Conservation (phyloP, 2,329 filamentous ascomycete genomes). For the Sporothrix globosa region DNA sequence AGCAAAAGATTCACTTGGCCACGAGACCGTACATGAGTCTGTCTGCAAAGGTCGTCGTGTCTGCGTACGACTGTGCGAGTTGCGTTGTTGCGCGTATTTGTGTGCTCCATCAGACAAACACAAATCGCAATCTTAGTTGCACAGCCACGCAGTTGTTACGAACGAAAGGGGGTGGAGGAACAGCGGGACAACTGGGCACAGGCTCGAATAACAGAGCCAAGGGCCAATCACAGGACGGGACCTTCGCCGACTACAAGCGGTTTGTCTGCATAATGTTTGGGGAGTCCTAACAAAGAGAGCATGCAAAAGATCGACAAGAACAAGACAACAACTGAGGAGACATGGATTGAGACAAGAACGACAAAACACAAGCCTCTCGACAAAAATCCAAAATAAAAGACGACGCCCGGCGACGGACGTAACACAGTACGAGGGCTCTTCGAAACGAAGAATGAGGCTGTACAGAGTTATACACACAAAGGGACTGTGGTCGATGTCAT, state of each 20-base stretch:
- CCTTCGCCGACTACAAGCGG: neutral
- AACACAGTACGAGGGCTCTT: neutral
- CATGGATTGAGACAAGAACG: slow-evolving; percentile 2
- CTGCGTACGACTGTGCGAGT: too few relatives aligned
- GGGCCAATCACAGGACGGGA: slow-evolving; percentile 9
- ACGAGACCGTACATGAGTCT: too few relatives aligned
- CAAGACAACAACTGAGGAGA: neutral
- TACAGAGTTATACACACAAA: neutral
- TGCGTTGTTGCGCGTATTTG: neutral
- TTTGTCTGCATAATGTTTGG: neutral
- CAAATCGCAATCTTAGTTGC: slow-evolving; percentile 27
- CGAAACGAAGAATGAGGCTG: slow-evolving; percentile 22
- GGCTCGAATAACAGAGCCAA: neutral
- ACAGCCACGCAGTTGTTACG: slow-evolving; percentile 24
- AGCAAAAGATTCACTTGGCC: slow-evolving; percentile 3
- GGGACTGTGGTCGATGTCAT: neutral
- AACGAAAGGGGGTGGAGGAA: neutral
- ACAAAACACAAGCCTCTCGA: neutral
- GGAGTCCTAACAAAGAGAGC: neutral
- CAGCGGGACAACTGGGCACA: neutral
- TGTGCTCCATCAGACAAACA: neutral
- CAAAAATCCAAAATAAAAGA: neutral
- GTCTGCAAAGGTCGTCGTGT: neutral
- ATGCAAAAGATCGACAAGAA: neutral
- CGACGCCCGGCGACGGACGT: slow-evolving; percentile 15